Evolutionary conservation across 2,329 filamentous ascomycete genomes (phyloP).

Genomic region (Colletotrichum australisinense): DNA sequence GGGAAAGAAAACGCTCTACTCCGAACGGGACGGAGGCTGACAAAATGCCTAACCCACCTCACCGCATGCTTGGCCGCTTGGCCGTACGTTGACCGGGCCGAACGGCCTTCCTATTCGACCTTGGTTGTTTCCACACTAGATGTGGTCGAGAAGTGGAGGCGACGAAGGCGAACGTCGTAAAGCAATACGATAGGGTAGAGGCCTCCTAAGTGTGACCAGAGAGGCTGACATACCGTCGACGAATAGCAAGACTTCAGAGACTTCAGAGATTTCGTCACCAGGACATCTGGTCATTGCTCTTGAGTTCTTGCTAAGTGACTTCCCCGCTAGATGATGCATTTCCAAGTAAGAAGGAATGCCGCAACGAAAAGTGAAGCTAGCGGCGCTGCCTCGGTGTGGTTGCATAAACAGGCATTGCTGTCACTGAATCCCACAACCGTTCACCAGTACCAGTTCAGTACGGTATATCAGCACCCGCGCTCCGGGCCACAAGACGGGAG

Average conservation of each 20-base stretch:
- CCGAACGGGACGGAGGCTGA: background rate
- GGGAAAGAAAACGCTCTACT: background rate
- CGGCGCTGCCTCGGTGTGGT: conserved; percentile 16
- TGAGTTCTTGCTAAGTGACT: background rate
- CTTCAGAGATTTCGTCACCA: background rate
- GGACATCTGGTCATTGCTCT: background rate
- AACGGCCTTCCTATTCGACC: conserved; percentile 13
- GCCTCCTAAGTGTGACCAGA: conserved; percentile 3
- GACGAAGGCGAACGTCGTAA: conserved; percentile 2
- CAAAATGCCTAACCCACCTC: background rate
- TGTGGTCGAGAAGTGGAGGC: conserved; percentile 3
- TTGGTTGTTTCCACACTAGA: conserved; percentile 6
- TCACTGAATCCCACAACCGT: conserved; percentile 2
- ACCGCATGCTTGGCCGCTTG: conserved; percentile 3
- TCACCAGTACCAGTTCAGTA: background rate
- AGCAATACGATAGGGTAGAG: conserved; percentile 24
- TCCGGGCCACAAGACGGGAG: conserved; percentile 19
- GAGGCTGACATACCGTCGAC: background rate
- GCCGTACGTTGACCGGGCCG: conserved; percentile 20
- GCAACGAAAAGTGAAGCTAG: conserved; percentile 5
- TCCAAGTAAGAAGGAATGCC: conserved; percentile 5
- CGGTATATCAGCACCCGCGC: background rate
- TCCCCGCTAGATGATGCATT: background rate
- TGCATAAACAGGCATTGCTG: conserved; percentile 25
- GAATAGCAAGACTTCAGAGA: conserved; percentile 2